Percentiles rank a stretch among this genome's conserved stretches.
phyloP scores from a whole-genome alignment of 2,329 filamentous ascomycete genomes.

The Fusarium sp. region DNA sequence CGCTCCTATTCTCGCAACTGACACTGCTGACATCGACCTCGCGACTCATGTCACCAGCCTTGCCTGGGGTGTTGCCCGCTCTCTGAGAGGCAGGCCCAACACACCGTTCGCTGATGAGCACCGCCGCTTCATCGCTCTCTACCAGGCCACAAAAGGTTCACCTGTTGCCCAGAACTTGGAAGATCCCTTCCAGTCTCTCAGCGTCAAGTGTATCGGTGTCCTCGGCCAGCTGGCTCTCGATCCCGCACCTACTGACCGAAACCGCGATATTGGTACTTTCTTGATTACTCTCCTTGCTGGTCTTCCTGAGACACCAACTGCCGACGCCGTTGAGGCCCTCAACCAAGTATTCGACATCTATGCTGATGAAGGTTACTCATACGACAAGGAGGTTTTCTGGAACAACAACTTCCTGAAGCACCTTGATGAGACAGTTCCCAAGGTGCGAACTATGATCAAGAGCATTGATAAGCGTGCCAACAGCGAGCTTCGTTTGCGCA shows the following conservation, averaged over 20 bases:
- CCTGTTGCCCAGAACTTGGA: conserved; percentile 43
- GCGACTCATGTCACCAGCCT: conserved; percentile 72
- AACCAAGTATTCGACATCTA: conserved; percentile 76
- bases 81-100: conserved; percentile 57
- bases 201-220: conserved; percentile 73
- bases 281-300: conserved; percentile 64
- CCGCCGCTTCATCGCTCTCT: conserved; percentile 71
- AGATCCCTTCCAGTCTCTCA: conserved; percentile 69
- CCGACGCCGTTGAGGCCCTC: conserved; percentile 70
- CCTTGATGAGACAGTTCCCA: conserved; percentile 63
- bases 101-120: conserved; percentile 64
- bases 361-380: conserved; percentile 65
- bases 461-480: conserved; percentile 67
- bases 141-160: conserved; percentile 63
- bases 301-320: conserved; percentile 62
- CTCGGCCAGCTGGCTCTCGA: conserved; percentile 69
- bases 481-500: conserved; percentile 65
- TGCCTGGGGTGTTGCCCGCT: conserved; percentile 71
- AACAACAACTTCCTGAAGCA: conserved; percentile 67
- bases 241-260: conserved; percentile 62
- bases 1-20: conserved; percentile 64
- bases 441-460: conserved; percentile 66
- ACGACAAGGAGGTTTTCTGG: conserved; percentile 72
- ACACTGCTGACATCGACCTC: conserved; percentile 69
- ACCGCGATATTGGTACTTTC: conserved; percentile 72